These are phyloP conservation scores for Clitocybe nebularis DNA, from an alignment of 1,284 basidiomycete genomes.

Conservation along the genomic window DNA sequence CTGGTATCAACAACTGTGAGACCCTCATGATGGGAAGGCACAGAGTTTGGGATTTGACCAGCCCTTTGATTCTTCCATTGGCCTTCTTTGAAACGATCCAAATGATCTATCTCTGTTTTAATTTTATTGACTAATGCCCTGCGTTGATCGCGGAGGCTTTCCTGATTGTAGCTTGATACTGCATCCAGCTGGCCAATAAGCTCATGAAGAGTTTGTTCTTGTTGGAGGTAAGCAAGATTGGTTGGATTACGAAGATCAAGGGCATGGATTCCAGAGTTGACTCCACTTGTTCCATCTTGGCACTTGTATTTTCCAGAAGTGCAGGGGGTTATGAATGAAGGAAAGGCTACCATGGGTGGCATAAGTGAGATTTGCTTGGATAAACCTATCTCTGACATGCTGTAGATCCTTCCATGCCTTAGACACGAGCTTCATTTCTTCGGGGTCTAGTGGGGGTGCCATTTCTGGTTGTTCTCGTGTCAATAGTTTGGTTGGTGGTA, in stretches of 20 bases:
- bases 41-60: not conserved
- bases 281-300: not conserved
- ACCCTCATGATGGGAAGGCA: not conserved
- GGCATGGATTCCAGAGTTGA: not conserved
- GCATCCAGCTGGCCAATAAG: not conserved
- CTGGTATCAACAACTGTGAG: not conserved
- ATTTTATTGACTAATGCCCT: not conserved
- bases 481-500: not conserved
- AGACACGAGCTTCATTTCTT: not conserved
- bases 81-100: not conserved
- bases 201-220: not conserved
- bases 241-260: not conserved
- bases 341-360: not conserved
- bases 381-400: not conserved
- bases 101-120: not conserved
- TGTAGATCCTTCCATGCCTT: not conserved
- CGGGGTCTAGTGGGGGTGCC: not conserved
- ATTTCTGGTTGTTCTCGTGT: not conserved
- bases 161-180: not conserved
- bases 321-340: not conserved
- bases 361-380: slow-evolving; percentile 1
- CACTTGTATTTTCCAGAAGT: not conserved
- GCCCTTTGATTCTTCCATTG: not conserved
- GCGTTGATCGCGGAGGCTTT: not conserved
- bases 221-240: not conserved